Percentiles rank a stretch among this genome's conserved stretches.
Evolutionary conservation across 2,329 filamentous ascomycete species (phyloP).

Genomic region (Exophiala sp.): DNA sequence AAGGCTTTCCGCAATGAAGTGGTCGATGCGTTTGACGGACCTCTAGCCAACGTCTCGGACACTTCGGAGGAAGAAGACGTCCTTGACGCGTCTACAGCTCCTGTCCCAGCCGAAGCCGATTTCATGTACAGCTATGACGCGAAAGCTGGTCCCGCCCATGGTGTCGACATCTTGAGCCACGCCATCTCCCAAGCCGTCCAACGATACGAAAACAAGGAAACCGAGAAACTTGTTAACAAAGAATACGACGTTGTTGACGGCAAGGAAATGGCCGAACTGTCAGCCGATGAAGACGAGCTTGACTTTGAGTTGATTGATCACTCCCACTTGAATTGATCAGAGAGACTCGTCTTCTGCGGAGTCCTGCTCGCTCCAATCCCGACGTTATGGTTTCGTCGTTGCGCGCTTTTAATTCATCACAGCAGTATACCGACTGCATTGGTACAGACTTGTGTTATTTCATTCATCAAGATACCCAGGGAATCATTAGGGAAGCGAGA

Average conservation of each 20-base stretch:
- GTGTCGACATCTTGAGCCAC: slow-evolving; percentile 52
- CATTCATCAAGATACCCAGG: slow-evolving; percentile 26
- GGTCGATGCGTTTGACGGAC: slow-evolving; percentile 33
- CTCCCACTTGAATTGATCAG: slow-evolving; percentile 28
- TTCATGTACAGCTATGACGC: slow-evolving; percentile 53
- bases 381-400: slow-evolving; percentile 7
- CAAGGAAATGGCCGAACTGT: slow-evolving; percentile 36
- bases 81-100: slow-evolving; percentile 40
- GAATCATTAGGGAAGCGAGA: slow-evolving; percentile 29
- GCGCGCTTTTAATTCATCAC: slow-evolving; percentile 7
- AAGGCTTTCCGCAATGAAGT: slow-evolving; percentile 33
- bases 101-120: slow-evolving; percentile 44
- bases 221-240: slow-evolving; percentile 54
- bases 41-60: slow-evolving; percentile 19
- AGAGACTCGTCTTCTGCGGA: not conserved
- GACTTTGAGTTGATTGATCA: slow-evolving; percentile 41
- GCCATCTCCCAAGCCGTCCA: slow-evolving; percentile 55
- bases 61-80: slow-evolving; percentile 34
- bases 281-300: slow-evolving; percentile 35
- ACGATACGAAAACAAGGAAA: slow-evolving; percentile 55
- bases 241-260: slow-evolving; percentile 51
- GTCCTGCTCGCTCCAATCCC: not conserved
- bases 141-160: slow-evolving; percentile 44
- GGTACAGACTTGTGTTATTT: slow-evolving; percentile 6
- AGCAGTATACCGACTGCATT: slow-evolving; percentile 2